Percentiles rank a stretch among this genome's conserved stretches.
phyloP scores from a whole-genome alignment of 805 yeast genomes.

The Yamadazyma olivae region DNA sequence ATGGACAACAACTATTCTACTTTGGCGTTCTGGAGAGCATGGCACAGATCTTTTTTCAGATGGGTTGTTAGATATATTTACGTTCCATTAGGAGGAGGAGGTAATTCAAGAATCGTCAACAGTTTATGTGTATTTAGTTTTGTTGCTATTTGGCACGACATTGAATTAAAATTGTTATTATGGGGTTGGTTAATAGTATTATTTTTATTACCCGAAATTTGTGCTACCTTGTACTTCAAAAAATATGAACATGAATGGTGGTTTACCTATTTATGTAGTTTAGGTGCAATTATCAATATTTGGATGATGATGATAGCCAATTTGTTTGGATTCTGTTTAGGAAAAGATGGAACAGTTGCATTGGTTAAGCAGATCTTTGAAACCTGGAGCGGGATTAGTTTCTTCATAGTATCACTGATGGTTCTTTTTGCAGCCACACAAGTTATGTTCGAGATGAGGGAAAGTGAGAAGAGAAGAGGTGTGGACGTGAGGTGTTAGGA shows the following conservation, averaged over 20 bases:
- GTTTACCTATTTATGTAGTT: conserved; percentile 79
- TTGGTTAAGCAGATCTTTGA: conserved; percentile 68
- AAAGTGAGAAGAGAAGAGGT: conserved; percentile 79
- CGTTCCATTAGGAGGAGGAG: conserved; percentile 84
- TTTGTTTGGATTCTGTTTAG: conserved; percentile 90
- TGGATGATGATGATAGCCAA: conserved; percentile 99
- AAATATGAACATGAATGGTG: conserved; percentile 50
- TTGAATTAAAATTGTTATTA: conserved; percentile 74
- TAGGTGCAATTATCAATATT: conserved; percentile 84
- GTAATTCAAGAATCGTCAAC: conserved; percentile 65
- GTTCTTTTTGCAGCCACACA: conserved; percentile 83
- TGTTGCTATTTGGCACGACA: conserved; percentile 98
- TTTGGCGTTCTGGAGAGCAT: conserved; percentile 95
- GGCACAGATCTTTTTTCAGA: conserved; percentile 93
- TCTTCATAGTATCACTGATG: conserved; percentile 57
- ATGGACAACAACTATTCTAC: conserved; percentile 93
- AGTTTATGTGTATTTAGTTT: conserved; percentile 86
- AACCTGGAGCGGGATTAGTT: conserved; percentile 65
- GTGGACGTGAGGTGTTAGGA: conserved; percentile 70
- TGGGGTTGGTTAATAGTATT: conserved; percentile 97
- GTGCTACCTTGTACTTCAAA: conserved; percentile 48
- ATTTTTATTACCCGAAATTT: conserved; percentile 82
- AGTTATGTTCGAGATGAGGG: conserved; percentile 92
- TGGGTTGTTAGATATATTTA: conserved; percentile 90
- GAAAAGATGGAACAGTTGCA: conserved; percentile 74